Conservation (phyloP, 768 basidiomycete species). For the Cystoderma amianthinum region DNA sequence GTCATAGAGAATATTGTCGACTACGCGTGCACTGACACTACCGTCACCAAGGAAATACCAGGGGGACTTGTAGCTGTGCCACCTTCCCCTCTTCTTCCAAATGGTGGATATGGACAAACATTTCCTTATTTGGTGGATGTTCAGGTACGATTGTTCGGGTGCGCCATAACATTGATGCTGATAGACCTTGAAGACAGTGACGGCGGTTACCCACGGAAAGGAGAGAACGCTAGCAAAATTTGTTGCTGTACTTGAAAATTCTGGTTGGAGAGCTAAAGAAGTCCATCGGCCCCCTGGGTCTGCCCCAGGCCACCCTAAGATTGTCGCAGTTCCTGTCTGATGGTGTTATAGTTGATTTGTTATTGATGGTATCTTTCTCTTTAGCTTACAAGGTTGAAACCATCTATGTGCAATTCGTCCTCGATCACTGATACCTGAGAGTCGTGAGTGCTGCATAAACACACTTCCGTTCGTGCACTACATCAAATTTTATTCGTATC, state of each 20-base stretch:
- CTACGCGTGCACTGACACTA: slow-evolving; percentile 8
- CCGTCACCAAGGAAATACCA: neutral
- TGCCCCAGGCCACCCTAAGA: neutral
- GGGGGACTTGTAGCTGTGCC: neutral
- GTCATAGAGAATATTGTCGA: slow-evolving; percentile 14
- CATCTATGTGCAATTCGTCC: no score
- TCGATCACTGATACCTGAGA: no score
- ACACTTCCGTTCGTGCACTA: no score
- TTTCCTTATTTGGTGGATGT: neutral
- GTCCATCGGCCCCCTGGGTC: neutral
- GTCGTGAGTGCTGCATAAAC: no score
- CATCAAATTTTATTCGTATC: no score
- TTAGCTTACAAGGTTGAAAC: no score
- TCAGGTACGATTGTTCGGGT: neutral
- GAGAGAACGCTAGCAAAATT: neutral
- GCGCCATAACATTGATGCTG: neutral
- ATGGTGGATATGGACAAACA: neutral
- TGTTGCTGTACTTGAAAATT: neutral
- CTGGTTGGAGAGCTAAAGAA: neutral
- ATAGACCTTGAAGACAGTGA: neutral
- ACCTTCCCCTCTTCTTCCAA: neutral
- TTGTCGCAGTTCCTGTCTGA: neutral
- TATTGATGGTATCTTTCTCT: no score
- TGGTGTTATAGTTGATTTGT: no score
- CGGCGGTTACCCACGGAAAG: neutral